A percentile compares a stretch with the other conserved stretches of the same genome.
Evolutionary conservation across 768 basidiomycete genomes (phyloP).

Genomic region (Amanita exitialis): DNA sequence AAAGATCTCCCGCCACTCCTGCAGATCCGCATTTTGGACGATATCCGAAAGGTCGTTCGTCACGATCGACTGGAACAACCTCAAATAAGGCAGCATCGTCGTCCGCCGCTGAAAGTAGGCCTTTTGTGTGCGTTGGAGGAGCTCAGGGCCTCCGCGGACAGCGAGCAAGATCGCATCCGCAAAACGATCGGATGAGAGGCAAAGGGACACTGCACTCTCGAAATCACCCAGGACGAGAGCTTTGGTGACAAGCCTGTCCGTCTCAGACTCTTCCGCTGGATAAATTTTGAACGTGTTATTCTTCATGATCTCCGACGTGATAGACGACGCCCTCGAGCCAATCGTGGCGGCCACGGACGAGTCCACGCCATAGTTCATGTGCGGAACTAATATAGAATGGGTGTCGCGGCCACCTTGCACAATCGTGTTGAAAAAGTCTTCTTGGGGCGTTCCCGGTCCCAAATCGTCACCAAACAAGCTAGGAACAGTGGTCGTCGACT

Average conservation of each 20-base stretch:
- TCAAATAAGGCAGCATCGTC: constrained; percentile 71
- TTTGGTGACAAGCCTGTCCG: constrained; percentile 82
- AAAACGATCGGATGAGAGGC: constrained; percentile 79
- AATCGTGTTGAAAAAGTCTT: constrained; percentile 87
- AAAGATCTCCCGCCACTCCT: constrained; percentile 95
- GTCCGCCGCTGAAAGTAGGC: constrained; percentile 87
- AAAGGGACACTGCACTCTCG: constrained; percentile 81
- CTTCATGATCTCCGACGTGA: constrained; percentile 64
- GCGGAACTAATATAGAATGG: constrained; percentile 54
- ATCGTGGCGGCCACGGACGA: constrained; percentile 93
- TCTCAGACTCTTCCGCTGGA: constrained; percentile 76
- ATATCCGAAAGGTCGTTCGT: constrained; percentile 88
- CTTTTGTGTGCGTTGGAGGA: constrained; percentile 82
- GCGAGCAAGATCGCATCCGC: constrained; percentile 95
- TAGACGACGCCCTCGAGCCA: constrained; percentile 83
- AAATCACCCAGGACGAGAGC: constrained; percentile 97
- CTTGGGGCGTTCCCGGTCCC: constrained; percentile 50
- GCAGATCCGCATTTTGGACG: constrained; percentile 90
- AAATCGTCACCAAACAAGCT: constrained; percentile 82
- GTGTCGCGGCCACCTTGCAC: constrained; percentile 31
- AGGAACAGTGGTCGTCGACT: constrained; percentile 79
- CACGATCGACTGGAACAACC: constrained; percentile 91
- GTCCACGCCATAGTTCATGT: constrained; percentile 69
- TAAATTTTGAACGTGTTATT: constrained; percentile 87
- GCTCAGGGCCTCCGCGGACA: constrained; percentile 80